Percentiles rank a stretch among this genome's conserved stretches.
These are phyloP conservation scores for Tilletia setariae DNA, from an alignment of 1,284 basidiomycete genomes.

Conservation along the genomic window DNA sequence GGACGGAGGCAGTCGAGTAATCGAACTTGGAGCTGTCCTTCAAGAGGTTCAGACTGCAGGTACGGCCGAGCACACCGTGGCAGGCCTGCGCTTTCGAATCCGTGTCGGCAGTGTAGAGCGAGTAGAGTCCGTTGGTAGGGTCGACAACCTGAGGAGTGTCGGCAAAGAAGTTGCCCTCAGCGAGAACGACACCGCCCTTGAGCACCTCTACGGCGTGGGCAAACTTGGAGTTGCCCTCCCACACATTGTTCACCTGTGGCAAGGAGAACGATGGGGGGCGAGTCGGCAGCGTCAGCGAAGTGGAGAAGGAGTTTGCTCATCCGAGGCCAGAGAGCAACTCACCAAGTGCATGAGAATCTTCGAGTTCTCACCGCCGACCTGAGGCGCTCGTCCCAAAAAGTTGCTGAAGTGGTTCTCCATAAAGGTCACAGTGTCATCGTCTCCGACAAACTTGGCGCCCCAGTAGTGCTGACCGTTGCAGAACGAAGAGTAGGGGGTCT, in stretches of 20 bases:
- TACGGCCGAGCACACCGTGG: neutral
- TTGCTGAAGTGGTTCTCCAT: neutral
- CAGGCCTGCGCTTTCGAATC: neutral
- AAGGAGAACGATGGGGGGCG: too few species aligned
- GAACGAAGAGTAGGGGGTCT: constrained; percentile 27
- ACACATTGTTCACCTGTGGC: constrained; percentile 5
- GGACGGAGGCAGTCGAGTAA: neutral
- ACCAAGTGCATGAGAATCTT: neutral
- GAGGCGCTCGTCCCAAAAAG: neutral
- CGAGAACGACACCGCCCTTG: neutral
- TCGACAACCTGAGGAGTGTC: constrained; percentile 1
- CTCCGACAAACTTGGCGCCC: constrained; percentile 18
- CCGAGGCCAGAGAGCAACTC: too few species aligned
- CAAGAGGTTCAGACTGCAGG: neutral
- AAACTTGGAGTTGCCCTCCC: neutral
- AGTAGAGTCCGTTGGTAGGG: neutral
- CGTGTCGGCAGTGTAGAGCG: constrained; percentile 8
- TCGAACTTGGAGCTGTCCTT: neutral
- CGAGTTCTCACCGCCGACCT: neutral
- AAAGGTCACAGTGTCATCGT: neutral
- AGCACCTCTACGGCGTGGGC: constrained; percentile 10
- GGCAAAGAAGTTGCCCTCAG: constrained; percentile 7
- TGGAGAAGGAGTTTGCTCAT: too few species aligned
- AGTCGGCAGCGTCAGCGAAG: too few species aligned
- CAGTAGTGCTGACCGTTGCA: constrained; percentile 35